A percentile compares a stretch with the other conserved stretches of the same genome.
Conservation (phyloP, 345 rosid species). For the Populus davidiana region DNA sequence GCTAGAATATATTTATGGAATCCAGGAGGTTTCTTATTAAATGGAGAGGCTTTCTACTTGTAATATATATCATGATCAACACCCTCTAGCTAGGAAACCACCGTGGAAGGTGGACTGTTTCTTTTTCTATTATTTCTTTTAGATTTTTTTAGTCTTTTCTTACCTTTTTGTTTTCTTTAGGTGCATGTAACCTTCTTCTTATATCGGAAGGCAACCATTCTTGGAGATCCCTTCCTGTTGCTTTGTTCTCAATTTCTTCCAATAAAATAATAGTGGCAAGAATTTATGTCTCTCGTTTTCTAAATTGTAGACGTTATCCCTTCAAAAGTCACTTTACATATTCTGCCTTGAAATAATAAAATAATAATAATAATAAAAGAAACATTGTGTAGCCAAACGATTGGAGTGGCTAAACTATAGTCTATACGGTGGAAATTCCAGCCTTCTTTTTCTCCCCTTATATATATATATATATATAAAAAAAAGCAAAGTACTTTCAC, state of each 20-base stretch:
- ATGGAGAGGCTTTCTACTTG: slow-evolving; percentile 10
- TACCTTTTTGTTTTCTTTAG: neutral
- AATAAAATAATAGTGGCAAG: too few species aligned
- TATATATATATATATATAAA: too few species aligned
- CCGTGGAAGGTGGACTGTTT: slow-evolving; percentile 8
- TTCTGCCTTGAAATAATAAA: too few species aligned
- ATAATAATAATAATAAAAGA: too few species aligned
- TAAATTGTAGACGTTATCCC: too few species aligned
- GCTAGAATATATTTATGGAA: neutral
- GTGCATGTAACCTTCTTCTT: neutral
- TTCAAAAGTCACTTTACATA: too few species aligned
- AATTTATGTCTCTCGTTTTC: too few species aligned
- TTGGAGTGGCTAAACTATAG: too few species aligned
- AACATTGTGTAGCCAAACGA: too few species aligned
- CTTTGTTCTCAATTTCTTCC: neutral
- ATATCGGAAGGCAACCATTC: neutral
- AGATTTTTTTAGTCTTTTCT: neutral
- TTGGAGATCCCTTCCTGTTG: neutral
- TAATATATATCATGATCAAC: neutral
- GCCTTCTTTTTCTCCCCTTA: too few species aligned
- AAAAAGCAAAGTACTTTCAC: too few species aligned
- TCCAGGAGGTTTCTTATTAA: slow-evolving; percentile 1
- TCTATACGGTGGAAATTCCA: too few species aligned
- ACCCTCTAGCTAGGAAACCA: slow-evolving; percentile 22
- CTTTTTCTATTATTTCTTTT: neutral